Base-by-base conservation (phyloP, 805 yeast genomes). In the Maudiozyma saulgeensis region DNA sequence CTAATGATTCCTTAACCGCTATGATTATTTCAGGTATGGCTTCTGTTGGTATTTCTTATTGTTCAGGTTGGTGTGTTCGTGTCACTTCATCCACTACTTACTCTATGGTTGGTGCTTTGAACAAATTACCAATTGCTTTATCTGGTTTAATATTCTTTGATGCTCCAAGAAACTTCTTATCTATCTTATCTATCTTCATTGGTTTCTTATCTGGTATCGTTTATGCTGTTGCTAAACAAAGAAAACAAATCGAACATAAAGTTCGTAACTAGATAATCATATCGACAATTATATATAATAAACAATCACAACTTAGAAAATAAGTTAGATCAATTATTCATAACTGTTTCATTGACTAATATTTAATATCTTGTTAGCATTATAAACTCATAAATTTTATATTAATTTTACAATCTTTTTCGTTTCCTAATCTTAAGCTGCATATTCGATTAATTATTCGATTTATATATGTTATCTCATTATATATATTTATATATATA, bases 61-160 rank as follows among this genome's bases (percentile, higher is more conserved):
- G 96, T 71, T 89, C 98, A 12, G 99, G 97, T 53, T 93, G 99
- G 99, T 93, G 99, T 80, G 96, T 93, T 57, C 87, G 99, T 75
- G 98, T 93, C 56, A 93, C 99, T 42, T 88, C 97, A 21, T 90
- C 98, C 26, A 93, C 99, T 49, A 93, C 99, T 49, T 93, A 93
- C 75, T 88, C 96, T 48, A 93, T 93, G 99, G 98, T 93, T 51
- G 99, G 99, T 69, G 99, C 99, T 49, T 80, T 93, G 70, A 93
- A 93, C 81, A 93, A 93, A 74, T 81, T 93, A 62, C 99, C 99
- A 66, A 88, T 93, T 64, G 99, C 99, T 15, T 77, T 93, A 51
- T 83, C 96, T 39, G 99, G 99, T 41, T 79, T 93, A 68, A 65
- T 93, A 58, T 91, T 93, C 79, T 93, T 93, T 64, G 96, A 88